Conservation (phyloP, 306 rosid species). For the Quercus wislizeni region DNA sequence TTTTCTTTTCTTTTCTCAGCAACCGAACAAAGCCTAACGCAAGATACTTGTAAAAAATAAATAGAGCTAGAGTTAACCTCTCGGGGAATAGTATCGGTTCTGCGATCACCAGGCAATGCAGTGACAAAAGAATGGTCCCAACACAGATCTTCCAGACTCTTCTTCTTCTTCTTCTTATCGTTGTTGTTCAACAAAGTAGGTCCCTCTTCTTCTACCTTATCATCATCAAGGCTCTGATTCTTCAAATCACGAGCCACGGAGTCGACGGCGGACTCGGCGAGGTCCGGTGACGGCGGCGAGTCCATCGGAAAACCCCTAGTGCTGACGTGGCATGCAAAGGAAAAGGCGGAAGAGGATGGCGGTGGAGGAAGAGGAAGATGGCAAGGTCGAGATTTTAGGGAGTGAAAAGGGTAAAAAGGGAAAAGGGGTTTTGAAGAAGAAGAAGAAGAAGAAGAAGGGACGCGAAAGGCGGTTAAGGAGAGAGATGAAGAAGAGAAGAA, state of each 20-base stretch:
- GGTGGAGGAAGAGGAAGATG: not conserved
- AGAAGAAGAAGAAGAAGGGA: slow-evolving; percentile 12
- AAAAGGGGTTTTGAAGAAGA: slow-evolving; percentile 34
- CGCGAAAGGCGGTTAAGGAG: slow-evolving; percentile 18
- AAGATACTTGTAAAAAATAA: no score
- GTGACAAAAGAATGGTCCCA: slow-evolving; percentile 88
- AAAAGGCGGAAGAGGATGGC: not conserved
- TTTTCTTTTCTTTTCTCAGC: not conserved
- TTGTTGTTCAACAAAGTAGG: not conserved
- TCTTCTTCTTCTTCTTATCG: no score
- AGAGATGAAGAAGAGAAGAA: not conserved
- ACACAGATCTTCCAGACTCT: slow-evolving; percentile 71
- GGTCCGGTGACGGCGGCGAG: slow-evolving; percentile 41
- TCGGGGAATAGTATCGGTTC: slow-evolving; percentile 66
- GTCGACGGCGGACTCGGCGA: slow-evolving; percentile 55
- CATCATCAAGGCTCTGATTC: slow-evolving; percentile 50
- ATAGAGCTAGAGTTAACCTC: slow-evolving; percentile 42
- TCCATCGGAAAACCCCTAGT: slow-evolving; percentile 49
- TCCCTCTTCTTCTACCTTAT: not conserved
- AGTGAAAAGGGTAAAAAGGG: slow-evolving; percentile 27
- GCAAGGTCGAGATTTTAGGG: not conserved
- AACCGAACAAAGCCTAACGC: not conserved
- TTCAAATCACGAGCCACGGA: slow-evolving; percentile 59
- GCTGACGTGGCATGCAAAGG: slow-evolving; percentile 34
- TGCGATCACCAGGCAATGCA: slow-evolving; percentile 73